phyloP scores from a whole-genome alignment of 371 early-diverging fungal genomes.

The Rhizopus sp. region DNA sequence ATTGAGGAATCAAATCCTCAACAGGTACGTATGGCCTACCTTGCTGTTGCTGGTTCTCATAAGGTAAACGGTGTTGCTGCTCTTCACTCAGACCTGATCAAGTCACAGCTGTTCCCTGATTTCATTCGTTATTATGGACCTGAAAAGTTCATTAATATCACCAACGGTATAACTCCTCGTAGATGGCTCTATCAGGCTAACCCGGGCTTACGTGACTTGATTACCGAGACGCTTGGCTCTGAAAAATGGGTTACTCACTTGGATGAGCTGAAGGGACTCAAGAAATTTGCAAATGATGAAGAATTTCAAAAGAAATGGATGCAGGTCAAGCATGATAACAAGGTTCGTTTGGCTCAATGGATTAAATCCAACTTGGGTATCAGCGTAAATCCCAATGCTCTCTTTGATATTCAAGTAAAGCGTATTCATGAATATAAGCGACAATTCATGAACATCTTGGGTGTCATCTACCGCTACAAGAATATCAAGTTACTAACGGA shows the following conservation, averaged over 20 bases:
- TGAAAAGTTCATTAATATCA: constrained; percentile 88
- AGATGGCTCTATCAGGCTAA: constrained; percentile 95
- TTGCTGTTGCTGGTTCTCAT: constrained; percentile 79
- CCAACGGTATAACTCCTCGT: constrained; percentile 92
- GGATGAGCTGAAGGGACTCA: constrained; percentile 60
- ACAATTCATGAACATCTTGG: constrained; percentile 94
- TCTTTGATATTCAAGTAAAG: constrained; percentile 95
- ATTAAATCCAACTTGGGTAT: constrained; percentile 68
- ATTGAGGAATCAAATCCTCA: constrained; percentile 90
- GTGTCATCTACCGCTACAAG: constrained; percentile 89
- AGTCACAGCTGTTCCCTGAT: constrained; percentile 81
- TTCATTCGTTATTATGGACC: constrained; percentile 82
- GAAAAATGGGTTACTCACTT: constrained; percentile 72
- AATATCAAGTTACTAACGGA: constrained; percentile 70
- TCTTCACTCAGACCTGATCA: constrained; percentile 88
- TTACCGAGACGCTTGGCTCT: constrained; percentile 76
- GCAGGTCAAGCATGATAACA: constrained; percentile 84
- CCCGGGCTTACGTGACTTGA: constrained; percentile 77
- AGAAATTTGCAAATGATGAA: constrained; percentile 57
- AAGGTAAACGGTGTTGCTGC: constrained; percentile 93
- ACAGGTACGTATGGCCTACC: constrained; percentile 84
- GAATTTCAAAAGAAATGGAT: constrained; percentile 83
- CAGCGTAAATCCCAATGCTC: constrained; percentile 76
- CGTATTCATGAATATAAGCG: constrained; percentile 97
- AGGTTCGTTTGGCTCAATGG: constrained; percentile 81